Conservation (phyloP, 768 basidiomycete species). For the Lactifluus volemus region DNA sequence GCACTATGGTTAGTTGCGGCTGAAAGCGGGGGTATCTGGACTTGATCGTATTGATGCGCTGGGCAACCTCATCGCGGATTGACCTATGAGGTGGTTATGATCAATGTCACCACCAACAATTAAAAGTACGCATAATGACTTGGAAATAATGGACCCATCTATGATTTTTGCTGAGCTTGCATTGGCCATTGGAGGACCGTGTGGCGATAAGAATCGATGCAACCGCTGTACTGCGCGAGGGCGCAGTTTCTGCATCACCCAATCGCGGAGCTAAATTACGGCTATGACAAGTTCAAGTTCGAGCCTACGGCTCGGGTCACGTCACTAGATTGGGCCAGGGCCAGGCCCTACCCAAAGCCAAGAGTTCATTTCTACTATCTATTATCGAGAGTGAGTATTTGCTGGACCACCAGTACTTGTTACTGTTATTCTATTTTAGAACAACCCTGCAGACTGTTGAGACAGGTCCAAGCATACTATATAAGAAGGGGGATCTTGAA, state of each 20-base stretch:
- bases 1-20: slow-evolving; percentile 85
- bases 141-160: slow-evolving; percentile 79
- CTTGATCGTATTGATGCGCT: slow-evolving; percentile 55
- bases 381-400: no score
- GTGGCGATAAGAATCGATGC: slow-evolving; percentile 7
- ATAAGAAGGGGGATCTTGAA: no score
- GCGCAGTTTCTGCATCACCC: slow-evolving; percentile 6
- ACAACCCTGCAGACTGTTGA: no score
- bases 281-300: no score
- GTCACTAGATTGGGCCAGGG: no score
- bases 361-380: no score
- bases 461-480: no score
- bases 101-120: neutral
- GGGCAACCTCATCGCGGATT: slow-evolving; percentile 68
- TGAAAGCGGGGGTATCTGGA: slow-evolving; percentile 77
- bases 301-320: no score
- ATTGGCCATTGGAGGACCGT: slow-evolving; percentile 21
- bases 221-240: neutral
- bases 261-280: neutral
- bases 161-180: slow-evolving; percentile 44
- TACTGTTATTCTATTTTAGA: no score
- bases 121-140: slow-evolving; percentile 38
- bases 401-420: no score
- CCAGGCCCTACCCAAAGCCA: no score
- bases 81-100: slow-evolving; percentile 42